Conservation (phyloP, 1,284 basidiomycete genomes). For the Porphyrellus sp. region DNA sequence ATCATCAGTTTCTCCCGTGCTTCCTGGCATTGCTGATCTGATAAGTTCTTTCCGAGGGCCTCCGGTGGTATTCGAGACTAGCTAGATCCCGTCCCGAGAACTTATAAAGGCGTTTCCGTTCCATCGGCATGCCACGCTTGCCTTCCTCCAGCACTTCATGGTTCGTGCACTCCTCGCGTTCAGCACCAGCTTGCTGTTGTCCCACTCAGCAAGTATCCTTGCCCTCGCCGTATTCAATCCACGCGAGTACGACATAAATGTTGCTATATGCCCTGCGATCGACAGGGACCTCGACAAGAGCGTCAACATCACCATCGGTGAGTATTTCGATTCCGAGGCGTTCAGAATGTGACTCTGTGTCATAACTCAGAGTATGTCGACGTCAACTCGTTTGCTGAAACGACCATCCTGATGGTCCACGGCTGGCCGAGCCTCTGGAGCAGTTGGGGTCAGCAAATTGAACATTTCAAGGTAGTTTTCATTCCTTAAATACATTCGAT, state of each 20-base stretch:
- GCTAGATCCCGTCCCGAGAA: too few species aligned
- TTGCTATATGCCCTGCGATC: constrained; percentile 39
- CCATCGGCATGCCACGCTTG: not conserved
- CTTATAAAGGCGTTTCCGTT: too few species aligned
- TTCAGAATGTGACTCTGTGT: not conserved
- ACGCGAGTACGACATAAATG: constrained; percentile 34
- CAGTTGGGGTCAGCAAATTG: constrained; percentile 66
- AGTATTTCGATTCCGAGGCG: constrained; percentile 11
- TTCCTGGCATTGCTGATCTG: too few species aligned
- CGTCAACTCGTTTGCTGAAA: constrained; percentile 49
- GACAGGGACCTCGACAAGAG: constrained; percentile 35
- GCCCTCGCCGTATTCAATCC: constrained; percentile 38
- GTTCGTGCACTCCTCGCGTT: constrained; percentile 4
- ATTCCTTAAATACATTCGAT: not conserved
- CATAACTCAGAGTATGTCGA: constrained; percentile 55
- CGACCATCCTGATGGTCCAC: constrained; percentile 62
- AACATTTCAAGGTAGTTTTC: constrained; percentile 50
- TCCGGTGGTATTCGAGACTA: too few species aligned
- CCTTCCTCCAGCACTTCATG: too few species aligned
- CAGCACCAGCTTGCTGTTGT: constrained; percentile 7
- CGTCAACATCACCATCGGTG: constrained; percentile 42
- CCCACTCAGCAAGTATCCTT: not conserved
- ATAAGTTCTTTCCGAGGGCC: too few species aligned
- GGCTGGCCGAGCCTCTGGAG: constrained; percentile 76
- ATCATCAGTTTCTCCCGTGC: too few species aligned